Evolutionary conservation across 345 rosid genomes (phyloP), one percentile per base, ranked within the genome.

Genomic region (Camelina neglecta): DNA sequence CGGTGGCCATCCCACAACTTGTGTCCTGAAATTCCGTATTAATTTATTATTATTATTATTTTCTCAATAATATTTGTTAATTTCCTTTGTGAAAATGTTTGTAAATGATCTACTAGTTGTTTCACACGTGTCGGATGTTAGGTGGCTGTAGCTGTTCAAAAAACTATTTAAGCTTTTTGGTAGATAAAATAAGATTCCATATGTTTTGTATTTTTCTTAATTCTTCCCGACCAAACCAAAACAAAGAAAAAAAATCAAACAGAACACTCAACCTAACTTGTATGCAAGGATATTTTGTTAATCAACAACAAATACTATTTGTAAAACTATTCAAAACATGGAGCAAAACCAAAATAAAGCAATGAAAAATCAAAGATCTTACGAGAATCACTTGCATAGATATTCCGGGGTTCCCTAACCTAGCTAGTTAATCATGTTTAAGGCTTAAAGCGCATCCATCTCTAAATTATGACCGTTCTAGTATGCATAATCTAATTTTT

Each of bases 1-100:
- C 5, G 96, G 96, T 54, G 96, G 96, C 96, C 96, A 90, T 42
- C 96, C 96, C 77, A 90, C 93, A 21, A 90, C 93, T 79, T 88
- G 96, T 64, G 92, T 80, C 88, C 96, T 90, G 83, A 70, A 72
- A 76, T 65, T 44, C 31, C 38, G 23, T 21, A 55, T 31, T 4
- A 0, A 45, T 7, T 7, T 74, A 26, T 2, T 15, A 8, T 7
- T 13, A 39, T 9, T 13, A 4, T 48, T 21, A 15, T 8, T 4
- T 54, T 53, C 23, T 57, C 5, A 31, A 15, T 33, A 67, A 8
- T 18, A 18, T 18, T 18, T 18, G 18, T 8, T 29, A 3, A 12
- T 8, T 15, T 60, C 7, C 5, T 18, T n/a, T 35, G n/a, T 49
- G 11, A 7, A 20, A 20, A 20, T 21, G 6, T 51, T 63, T 41